Conservation (phyloP, 495 filamentous ascomycete species). For the Platismatia glauca region DNA sequence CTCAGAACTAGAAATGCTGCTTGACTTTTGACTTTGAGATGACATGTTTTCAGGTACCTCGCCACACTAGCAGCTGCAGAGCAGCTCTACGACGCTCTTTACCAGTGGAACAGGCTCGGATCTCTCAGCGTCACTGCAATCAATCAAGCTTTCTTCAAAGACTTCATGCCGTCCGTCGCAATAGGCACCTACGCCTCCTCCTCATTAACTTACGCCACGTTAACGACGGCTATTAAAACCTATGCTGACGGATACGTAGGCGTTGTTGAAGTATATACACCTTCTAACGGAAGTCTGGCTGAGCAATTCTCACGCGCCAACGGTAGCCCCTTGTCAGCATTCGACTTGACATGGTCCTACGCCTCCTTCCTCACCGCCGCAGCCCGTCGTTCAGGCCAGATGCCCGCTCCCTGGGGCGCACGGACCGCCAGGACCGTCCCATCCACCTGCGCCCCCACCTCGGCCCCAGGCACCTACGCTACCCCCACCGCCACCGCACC, state of each 20-base stretch:
- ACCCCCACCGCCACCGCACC: slow-evolving; percentile 34
- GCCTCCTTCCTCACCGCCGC: slow-evolving; percentile 54
- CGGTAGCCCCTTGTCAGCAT: slow-evolving; percentile 46
- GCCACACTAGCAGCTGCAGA: slow-evolving; percentile 35
- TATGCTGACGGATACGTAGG: slow-evolving; percentile 44
- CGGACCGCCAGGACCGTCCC: slow-evolving; percentile 46
- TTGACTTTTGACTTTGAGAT: background rate
- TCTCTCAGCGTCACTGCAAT: slow-evolving; percentile 36
- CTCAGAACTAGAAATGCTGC: background rate
- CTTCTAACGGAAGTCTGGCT: slow-evolving; percentile 43
- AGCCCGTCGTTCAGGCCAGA: slow-evolving; percentile 29
- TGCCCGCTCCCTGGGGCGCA: slow-evolving; percentile 51
- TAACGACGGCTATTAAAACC: slow-evolving; percentile 36
- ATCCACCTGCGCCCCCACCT: slow-evolving; percentile 40
- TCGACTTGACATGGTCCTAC: slow-evolving; percentile 61
- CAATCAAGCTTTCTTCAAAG: slow-evolving; percentile 36
- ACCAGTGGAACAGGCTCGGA: slow-evolving; percentile 43
- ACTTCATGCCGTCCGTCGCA: slow-evolving; percentile 32
- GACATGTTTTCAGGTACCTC: slow-evolving; percentile 27
- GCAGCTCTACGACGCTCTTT: slow-evolving; percentile 35
- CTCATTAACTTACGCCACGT: slow-evolving; percentile 32
- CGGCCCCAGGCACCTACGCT: slow-evolving; percentile 49
- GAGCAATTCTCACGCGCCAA: slow-evolving; percentile 52
- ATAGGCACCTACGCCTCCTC: slow-evolving; percentile 32
- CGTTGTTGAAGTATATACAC: slow-evolving; percentile 41